phyloP scores from a whole-genome alignment of 768 basidiomycete species.

The Pleurotus ostreatus region DNA sequence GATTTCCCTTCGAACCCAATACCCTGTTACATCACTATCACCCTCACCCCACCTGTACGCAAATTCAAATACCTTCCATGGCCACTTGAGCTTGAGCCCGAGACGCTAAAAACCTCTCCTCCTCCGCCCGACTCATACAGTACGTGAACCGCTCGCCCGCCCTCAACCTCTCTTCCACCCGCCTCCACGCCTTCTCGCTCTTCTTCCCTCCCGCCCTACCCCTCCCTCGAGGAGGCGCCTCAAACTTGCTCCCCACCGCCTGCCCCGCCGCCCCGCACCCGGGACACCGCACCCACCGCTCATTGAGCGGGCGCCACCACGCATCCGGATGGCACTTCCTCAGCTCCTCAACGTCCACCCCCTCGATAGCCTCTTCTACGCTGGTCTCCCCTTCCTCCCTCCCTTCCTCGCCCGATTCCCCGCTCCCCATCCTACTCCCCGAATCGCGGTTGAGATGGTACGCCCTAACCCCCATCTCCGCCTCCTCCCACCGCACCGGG shows the following conservation, averaged over 20 bases:
- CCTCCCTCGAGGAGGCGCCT: constrained; percentile 5
- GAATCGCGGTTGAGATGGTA: too few relatives aligned
- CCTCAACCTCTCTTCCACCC: constrained; percentile 1
- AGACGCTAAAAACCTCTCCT: neutral
- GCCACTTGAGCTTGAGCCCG: too few relatives aligned
- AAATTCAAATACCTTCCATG: too few relatives aligned
- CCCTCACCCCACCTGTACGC: too few relatives aligned
- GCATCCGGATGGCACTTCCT: constrained; percentile 7
- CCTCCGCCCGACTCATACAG: constrained; percentile 1
- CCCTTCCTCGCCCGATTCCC: too few relatives aligned
- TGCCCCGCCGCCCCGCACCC: constrained; percentile 3
- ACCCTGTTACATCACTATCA: too few relatives aligned
- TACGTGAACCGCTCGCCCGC: constrained; percentile 8
- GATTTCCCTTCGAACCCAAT: too few relatives aligned
- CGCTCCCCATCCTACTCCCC: too few relatives aligned
- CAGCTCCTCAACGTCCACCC: constrained; percentile 7
- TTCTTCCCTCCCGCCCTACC: neutral
- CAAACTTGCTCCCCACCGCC: constrained; percentile 5
- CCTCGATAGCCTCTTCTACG: neutral
- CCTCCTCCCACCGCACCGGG: neutral
- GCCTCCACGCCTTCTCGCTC: constrained; percentile 5
- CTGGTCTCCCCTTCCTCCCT: too few relatives aligned
- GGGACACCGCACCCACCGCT: constrained; percentile 1
- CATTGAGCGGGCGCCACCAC: constrained; percentile 10
- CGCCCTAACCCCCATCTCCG: neutral